Evolutionary conservation across 2,329 filamentous ascomycete species (phyloP).

Genomic region (Aspergillus sclerotialis): DNA sequence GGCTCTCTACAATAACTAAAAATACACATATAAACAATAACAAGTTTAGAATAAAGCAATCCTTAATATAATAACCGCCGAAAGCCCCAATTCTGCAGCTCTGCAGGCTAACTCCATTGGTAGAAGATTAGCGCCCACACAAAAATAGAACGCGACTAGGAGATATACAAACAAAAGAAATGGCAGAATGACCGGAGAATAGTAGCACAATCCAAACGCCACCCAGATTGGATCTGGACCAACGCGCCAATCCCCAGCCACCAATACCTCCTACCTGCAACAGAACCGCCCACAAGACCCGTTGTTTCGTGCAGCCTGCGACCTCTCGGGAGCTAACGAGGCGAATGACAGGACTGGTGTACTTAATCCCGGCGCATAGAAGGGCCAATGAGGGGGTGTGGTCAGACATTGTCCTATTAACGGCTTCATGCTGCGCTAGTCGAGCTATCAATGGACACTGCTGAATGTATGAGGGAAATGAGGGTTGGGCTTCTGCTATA

Average conservation of each 20-base stretch:
- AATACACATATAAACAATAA: too few relatives aligned
- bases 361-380: neutral
- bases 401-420: neutral
- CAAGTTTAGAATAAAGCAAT: too few relatives aligned
- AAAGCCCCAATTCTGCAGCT: conserved; percentile 8
- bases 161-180: too few relatives aligned
- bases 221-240: neutral
- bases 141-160: too few relatives aligned
- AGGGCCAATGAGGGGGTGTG: neutral
- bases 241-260: neutral
- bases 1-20: neutral
- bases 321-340: too few relatives aligned
- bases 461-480: neutral
- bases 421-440: neutral
- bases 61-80: too few relatives aligned
- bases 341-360: too few relatives aligned
- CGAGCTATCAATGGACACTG: too few relatives aligned
- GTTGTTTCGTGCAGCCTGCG: too few relatives aligned
- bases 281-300: neutral
- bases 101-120: conserved; percentile 23
- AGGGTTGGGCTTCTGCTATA: neutral
- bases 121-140: too few relatives aligned
- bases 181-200: too few relatives aligned
- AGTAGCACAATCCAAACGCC: neutral
- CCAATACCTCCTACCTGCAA: neutral